Evolutionary conservation across 2,329 filamentous ascomycete genomes (phyloP).

Genomic region (Aspergillus sp.): DNA sequence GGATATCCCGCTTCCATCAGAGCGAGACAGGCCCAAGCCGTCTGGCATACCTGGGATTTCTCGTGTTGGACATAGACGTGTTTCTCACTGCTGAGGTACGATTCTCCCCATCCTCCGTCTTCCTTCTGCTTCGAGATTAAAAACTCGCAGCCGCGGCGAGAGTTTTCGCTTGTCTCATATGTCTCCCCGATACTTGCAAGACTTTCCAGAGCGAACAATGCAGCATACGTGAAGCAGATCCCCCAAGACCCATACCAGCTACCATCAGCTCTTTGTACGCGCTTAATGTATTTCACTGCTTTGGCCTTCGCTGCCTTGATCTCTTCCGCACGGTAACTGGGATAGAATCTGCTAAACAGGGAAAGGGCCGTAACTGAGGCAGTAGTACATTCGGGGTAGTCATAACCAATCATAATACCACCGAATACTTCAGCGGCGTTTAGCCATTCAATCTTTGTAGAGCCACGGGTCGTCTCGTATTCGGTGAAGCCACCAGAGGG

Average conservation of each 20-base stretch:
- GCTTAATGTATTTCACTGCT: conserved; percentile 80
- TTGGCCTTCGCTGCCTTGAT: conserved; percentile 70
- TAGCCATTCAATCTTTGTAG: conserved; percentile 74
- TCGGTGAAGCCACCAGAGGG: conserved; percentile 80
- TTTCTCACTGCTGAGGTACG: conserved; percentile 80
- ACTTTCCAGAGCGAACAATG: conserved; percentile 92
- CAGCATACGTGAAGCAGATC: conserved; percentile 96
- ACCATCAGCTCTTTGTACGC: conserved; percentile 75
- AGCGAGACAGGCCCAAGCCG: conserved; percentile 82
- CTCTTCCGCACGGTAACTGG: conserved; percentile 73
- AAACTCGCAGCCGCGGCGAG: conserved; percentile 79
- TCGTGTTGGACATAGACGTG: conserved; percentile 74
- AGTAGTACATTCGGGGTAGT: conserved; percentile 97
- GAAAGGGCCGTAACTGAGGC: conserved; percentile 86
- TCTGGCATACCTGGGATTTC: conserved; percentile 88
- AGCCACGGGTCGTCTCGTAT: conserved; percentile 81
- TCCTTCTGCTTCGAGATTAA: conserved; percentile 78
- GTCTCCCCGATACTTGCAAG: conserved; percentile 78
- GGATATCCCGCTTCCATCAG: conserved; percentile 82
- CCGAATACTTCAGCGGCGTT: conserved; percentile 98
- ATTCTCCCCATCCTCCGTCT: conserved; percentile 97
- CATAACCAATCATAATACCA: conserved; percentile 97
- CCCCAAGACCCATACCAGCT: conserved; percentile 98
- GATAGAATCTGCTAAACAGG: conserved; percentile 78
- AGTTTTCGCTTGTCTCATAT: conserved; percentile 69